These are phyloP conservation scores for Hypoxylon sp. DNA, from an alignment of 2,329 filamentous ascomycete genomes.

Conservation along the genomic window DNA sequence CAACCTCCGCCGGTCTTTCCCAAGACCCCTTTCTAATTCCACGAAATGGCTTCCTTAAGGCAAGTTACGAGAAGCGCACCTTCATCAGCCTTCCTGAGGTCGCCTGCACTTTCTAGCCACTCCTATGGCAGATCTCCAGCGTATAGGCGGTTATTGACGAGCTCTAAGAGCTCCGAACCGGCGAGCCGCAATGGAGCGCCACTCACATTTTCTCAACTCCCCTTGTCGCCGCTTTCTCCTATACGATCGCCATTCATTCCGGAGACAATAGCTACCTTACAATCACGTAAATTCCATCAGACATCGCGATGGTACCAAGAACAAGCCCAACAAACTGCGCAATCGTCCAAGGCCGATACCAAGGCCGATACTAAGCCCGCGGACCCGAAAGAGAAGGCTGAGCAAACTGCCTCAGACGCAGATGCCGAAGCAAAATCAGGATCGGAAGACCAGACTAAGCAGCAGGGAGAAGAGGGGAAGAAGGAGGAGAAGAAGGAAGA, in stretches of 20 bases:
- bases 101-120: conserved; percentile 57
- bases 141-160: conserved; percentile 63
- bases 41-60: conserved; percentile 63
- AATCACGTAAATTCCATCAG: conserved; percentile 59
- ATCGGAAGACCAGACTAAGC: conserved; percentile 61
- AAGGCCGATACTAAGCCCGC: conserved; percentile 53
- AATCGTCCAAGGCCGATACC: conserved; percentile 54
- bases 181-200: conserved; percentile 51
- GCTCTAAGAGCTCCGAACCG: conserved; percentile 49
- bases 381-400: conserved; percentile 56
- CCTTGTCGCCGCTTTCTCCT: conserved; percentile 55
- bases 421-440: conserved; percentile 60
- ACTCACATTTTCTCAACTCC: conserved; percentile 49
- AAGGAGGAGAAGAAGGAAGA: conserved; percentile 76
- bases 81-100: conserved; percentile 60
- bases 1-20: conserved; percentile 52
- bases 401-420: conserved; percentile 54
- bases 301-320: conserved; percentile 55
- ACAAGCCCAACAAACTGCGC: conserved; percentile 51
- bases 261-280: conserved; percentile 58
- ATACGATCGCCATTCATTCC: conserved; percentile 64
- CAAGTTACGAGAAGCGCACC: conserved; percentile 61
- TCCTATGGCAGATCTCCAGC: conserved; percentile 63
- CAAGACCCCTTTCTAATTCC: conserved; percentile 42
- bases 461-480: conserved; percentile 64